These are phyloP conservation scores for Babesia gibsoni DNA, from an alignment of 169 alveolate genomes.

Conservation along the genomic window DNA sequence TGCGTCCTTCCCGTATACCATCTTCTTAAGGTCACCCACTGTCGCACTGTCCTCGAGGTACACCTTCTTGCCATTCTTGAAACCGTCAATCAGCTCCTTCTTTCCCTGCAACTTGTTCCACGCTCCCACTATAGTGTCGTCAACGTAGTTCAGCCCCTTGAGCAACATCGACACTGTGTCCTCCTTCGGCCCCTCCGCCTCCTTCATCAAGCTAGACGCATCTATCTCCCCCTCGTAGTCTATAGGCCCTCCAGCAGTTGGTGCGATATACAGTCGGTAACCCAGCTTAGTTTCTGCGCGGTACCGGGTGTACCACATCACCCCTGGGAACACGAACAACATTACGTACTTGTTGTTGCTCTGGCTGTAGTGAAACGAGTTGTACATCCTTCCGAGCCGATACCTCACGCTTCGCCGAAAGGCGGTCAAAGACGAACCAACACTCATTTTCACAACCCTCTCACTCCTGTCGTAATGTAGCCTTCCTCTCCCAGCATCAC, in stretches of 20 bases:
- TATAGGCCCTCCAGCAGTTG: slow-evolving; percentile 64
- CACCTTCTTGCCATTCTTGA: slow-evolving; percentile 78
- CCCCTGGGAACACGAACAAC: slow-evolving; percentile 76
- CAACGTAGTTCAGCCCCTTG: slow-evolving; percentile 8
- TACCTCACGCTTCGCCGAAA: slow-evolving; percentile 69
- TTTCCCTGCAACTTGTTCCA: slow-evolving; percentile 9
- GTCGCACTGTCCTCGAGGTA: slow-evolving; percentile 75
- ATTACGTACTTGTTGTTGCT: slow-evolving; percentile 79
- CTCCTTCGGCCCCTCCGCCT: slow-evolving; percentile 3
- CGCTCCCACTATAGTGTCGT: slow-evolving; percentile 26
- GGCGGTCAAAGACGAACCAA: slow-evolving; percentile 13
- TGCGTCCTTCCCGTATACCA: slow-evolving; percentile 58
- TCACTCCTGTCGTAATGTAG: background rate
- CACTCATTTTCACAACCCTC: background rate
- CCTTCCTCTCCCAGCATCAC: background rate
- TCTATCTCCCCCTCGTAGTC: slow-evolving; percentile 47
- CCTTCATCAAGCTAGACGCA: background rate
- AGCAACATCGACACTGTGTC: background rate
- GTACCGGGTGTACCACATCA: slow-evolving; percentile 76
- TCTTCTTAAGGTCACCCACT: slow-evolving; percentile 70
- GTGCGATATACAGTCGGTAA: slow-evolving; percentile 70
- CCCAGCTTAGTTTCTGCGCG: slow-evolving; percentile 82
- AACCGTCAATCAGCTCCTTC: slow-evolving; percentile 51
- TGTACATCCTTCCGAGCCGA: slow-evolving; percentile 75
- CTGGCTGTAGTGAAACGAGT: slow-evolving; percentile 82